phyloP scores from a whole-genome alignment of 1,284 basidiomycete genomes.

The Coniophora puteana region DNA sequence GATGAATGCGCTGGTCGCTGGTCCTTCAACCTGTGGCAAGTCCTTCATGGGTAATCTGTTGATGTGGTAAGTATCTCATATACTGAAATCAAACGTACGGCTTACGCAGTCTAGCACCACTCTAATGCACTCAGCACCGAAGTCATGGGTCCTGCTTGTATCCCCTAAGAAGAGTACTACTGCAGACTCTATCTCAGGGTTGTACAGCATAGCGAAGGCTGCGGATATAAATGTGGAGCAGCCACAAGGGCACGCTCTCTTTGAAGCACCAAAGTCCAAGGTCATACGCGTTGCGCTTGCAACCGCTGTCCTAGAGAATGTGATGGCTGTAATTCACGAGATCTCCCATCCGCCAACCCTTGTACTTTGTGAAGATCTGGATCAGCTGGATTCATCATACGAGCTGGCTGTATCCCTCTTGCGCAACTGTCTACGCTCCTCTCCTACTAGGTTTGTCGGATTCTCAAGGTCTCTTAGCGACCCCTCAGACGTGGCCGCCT shows the following conservation, averaged over 20 bases:
- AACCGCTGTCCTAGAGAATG: conserved; percentile 39
- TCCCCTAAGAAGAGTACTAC: conserved; percentile 48
- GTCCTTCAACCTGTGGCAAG: conserved; percentile 83
- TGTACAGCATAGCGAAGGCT: conserved; percentile 37
- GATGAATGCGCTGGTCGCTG: conserved; percentile 76
- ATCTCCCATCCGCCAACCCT: conserved; percentile 54
- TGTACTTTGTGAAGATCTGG: conserved; percentile 83
- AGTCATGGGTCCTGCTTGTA: conserved; percentile 55
- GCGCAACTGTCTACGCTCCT: conserved; percentile 55
- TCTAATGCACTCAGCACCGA: conserved; percentile 30
- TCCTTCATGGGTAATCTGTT: conserved; percentile 69
- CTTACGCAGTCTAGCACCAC: conserved; percentile 43
- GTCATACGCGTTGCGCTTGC: conserved; percentile 56
- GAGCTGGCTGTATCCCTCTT: conserved; percentile 80
- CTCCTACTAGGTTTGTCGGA: conserved; percentile 74
- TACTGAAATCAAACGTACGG: conserved; percentile 10
- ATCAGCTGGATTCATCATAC: conserved; percentile 80
- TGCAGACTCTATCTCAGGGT: conserved; percentile 45
- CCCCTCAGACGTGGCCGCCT: conserved; percentile 74
- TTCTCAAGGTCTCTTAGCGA: conserved; percentile 81
- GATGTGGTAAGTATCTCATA: conserved; percentile 54
- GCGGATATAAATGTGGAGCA: conserved; percentile 44
- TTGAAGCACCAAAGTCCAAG: conserved; percentile 32
- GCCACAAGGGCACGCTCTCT: conserved; percentile 26
- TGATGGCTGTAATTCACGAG: too few species aligned